Percentiles rank a stretch among this genome's conserved stretches.
Evolutionary conservation across 1,284 basidiomycete genomes (phyloP).

Genomic region (Sanghuangporus baumii): DNA sequence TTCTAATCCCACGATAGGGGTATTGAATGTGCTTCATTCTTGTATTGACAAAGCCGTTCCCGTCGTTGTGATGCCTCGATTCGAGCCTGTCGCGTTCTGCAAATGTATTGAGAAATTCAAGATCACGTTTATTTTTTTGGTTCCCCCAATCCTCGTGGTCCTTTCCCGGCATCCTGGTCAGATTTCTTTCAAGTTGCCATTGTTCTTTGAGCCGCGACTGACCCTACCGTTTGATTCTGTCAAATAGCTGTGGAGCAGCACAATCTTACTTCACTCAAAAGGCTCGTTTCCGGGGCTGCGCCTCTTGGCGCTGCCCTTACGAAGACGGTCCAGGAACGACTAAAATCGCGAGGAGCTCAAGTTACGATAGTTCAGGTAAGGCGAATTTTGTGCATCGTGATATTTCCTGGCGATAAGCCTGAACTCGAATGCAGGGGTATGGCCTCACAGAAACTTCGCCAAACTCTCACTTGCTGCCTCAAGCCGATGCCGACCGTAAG

Average conservation of each 20-base stretch:
- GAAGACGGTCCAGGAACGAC: conserved; percentile 36
- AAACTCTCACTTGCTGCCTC: conserved; percentile 44
- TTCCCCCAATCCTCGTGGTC: conserved; percentile 80
- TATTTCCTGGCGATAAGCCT: neutral
- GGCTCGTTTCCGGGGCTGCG: conserved; percentile 76
- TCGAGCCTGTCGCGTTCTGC: conserved; percentile 71
- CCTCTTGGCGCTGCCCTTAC: conserved; percentile 67
- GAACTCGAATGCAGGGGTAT: conserved; percentile 44
- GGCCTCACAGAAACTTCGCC: conserved; percentile 79
- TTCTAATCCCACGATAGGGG: conserved; percentile 29
- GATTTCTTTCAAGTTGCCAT: conserved; percentile 11
- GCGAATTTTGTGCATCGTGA: neutral
- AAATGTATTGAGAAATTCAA: conserved; percentile 59
- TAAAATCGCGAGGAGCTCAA: conserved; percentile 34
- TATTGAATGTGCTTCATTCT: conserved; percentile 53
- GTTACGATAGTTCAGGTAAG: conserved; percentile 40
- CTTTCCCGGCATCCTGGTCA: conserved; percentile 60
- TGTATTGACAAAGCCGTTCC: conserved; percentile 55
- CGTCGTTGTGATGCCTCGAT: conserved; percentile 64
- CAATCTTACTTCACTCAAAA: conserved; percentile 56
- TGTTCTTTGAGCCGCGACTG: neutral
- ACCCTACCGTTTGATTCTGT: neutral
- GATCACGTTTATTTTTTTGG: conserved; percentile 59
- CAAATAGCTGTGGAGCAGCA: conserved; percentile 60
- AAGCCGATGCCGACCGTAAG: conserved; percentile 35